Evolutionary conservation across 2,329 filamentous ascomycete species (phyloP).

Genomic region (Lachnellula suecica): DNA sequence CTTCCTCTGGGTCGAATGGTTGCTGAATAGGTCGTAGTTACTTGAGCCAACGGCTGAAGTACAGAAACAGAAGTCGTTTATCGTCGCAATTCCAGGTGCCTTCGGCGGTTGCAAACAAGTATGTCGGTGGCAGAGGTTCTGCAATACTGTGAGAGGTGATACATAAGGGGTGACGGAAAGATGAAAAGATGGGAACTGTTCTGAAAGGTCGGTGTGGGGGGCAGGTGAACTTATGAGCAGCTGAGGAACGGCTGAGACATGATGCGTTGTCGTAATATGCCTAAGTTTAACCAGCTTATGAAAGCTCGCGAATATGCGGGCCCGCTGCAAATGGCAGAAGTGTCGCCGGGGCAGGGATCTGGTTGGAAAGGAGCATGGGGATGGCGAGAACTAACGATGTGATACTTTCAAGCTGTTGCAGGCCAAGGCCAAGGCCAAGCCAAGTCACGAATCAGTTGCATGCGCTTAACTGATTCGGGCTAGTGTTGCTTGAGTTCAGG

Average conservation of each 20-base stretch:
- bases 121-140: conserved; percentile 16
- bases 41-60: conserved; percentile 21
- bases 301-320: conserved; percentile 11
- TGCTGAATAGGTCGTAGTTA: conserved; percentile 8
- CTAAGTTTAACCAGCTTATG: conserved; percentile 23
- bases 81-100: conserved; percentile 7
- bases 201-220: conserved; percentile 16
- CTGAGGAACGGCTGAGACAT: conserved; percentile 25
- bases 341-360: conserved; percentile 6
- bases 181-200: conserved; percentile 17
- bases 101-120: conserved; percentile 19
- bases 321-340: conserved; percentile 2
- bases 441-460: conserved; percentile 15
- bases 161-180: conserved; percentile 14
- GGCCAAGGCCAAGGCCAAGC: conserved; percentile 15
- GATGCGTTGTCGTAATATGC: conserved; percentile 30
- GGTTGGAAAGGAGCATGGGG: conserved; percentile 15
- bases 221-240: conserved; percentile 26
- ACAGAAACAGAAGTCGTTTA: conserved; percentile 5
- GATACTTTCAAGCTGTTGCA: conserved; percentile 20
- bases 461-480: conserved; percentile 5
- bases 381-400: conserved; percentile 8
- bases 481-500: conserved; percentile 5
- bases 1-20: conserved; percentile 14
- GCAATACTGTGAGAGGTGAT: conserved; percentile 14